Conservation (phyloP, 106 monocot species). For the Dendrobium huoshanense region DNA sequence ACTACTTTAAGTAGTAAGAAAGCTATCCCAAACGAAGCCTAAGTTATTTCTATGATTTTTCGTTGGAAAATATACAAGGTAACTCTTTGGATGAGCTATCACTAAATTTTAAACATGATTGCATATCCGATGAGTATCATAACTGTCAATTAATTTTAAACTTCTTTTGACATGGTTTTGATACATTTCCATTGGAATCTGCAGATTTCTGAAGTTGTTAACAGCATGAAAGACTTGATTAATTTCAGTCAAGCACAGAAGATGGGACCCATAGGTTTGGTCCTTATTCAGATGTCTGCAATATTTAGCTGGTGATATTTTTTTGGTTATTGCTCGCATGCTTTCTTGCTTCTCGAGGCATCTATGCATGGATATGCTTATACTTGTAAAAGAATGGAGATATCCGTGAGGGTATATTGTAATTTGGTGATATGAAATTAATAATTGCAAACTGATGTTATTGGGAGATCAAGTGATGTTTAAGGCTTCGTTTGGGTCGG, state of each 20-base stretch:
- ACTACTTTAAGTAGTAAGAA: too few relatives aligned
- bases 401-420: not conserved
- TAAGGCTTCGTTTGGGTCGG: too few relatives aligned
- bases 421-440: too few relatives aligned
- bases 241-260: conserved; percentile 48
- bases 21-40: too few relatives aligned
- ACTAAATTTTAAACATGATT: not conserved
- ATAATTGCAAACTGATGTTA: too few relatives aligned
- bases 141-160: not conserved
- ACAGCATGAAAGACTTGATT: conserved; percentile 80
- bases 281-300: not conserved
- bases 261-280: conserved; percentile 60
- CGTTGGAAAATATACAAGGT: not conserved
- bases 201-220: conserved; percentile 63
- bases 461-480: too few relatives aligned
- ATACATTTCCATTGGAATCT: not conserved
- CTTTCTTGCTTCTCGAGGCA: not conserved
- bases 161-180: not conserved
- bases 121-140: not conserved
- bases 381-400: not conserved
- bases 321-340: not conserved
- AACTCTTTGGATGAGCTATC: not conserved
- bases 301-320: not conserved
- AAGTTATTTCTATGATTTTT: not conserved
- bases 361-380: not conserved